Percentiles rank a stretch among this genome's conserved stretches.
Conservation (phyloP, 2,329 filamentous ascomycete genomes). For the Aspergillus sergii region DNA sequence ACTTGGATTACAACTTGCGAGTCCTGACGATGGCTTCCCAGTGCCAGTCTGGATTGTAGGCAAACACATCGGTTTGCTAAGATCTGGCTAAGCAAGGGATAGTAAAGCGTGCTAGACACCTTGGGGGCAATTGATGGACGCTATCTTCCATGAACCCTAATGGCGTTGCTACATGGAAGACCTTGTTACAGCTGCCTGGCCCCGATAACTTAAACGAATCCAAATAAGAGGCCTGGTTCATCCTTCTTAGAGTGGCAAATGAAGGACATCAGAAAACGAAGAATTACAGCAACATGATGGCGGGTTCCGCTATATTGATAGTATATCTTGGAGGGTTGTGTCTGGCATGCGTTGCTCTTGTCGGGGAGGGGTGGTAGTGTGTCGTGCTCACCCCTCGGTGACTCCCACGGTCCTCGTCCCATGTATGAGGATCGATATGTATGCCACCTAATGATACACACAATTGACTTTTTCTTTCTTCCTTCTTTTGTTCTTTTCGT, state of each 20-base stretch:
- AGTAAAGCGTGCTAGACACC: not conserved
- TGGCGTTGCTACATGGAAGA: not conserved
- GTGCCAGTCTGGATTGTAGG: not conserved
- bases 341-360: not conserved
- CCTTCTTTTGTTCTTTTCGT: not conserved
- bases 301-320: not conserved
- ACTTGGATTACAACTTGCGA: not conserved
- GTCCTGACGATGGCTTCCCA: not conserved
- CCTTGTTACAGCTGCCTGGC: not conserved
- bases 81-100: not conserved
- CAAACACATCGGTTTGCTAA: not conserved
- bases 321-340: not conserved
- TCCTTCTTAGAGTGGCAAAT: not conserved
- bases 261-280: not conserved
- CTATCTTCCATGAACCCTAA: not conserved
- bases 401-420: constrained; percentile 8
- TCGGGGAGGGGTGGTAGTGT: not conserved
- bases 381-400: constrained; percentile 1
- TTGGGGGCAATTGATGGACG: not conserved
- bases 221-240: not conserved
- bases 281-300: not conserved
- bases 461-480: not conserved
- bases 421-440: not conserved
- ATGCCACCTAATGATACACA: not conserved
- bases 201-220: not conserved